These are phyloP conservation scores for Symmetrospora coprosmae DNA, from an alignment of 768 basidiomycete genomes.

Conservation along the genomic window DNA sequence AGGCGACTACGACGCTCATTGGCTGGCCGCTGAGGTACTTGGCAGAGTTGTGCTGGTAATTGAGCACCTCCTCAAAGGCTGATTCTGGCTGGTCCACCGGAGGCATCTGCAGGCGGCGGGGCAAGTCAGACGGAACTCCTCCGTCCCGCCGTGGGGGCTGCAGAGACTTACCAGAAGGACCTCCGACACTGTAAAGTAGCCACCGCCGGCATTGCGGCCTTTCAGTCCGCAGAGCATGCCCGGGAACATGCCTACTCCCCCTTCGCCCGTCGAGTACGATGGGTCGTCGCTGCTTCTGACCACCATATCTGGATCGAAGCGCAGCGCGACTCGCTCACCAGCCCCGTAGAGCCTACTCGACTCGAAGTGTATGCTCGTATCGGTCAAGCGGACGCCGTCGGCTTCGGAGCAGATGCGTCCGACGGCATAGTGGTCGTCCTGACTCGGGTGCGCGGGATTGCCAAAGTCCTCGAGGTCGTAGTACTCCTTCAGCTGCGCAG, in stretches of 20 bases:
- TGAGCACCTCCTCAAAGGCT: constrained; percentile 39
- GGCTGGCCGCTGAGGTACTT: constrained; percentile 42
- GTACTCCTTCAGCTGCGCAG: constrained; percentile 53
- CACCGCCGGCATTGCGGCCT: constrained; percentile 81
- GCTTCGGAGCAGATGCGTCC: constrained; percentile 61
- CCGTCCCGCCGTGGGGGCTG: not conserved
- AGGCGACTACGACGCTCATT: constrained; percentile 56
- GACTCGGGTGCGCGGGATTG: constrained; percentile 46
- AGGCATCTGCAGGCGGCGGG: constrained; percentile 51
- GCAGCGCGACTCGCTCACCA: constrained; percentile 52
- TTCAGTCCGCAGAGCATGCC: constrained; percentile 73
- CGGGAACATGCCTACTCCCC: constrained; percentile 64
- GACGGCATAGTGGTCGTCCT: constrained; percentile 51
- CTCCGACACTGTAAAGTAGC: constrained; percentile 69
- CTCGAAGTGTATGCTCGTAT: constrained; percentile 63
- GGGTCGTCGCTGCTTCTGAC: constrained; percentile 48
- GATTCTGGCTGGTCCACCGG: constrained; percentile 42
- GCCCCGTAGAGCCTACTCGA: constrained; percentile 64
- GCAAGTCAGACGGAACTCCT: not conserved
- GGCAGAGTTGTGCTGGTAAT: constrained; percentile 37
- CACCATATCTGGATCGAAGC: constrained; percentile 53
- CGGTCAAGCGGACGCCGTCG: constrained; percentile 47
- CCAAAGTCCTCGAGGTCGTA: constrained; percentile 61
- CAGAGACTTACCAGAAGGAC: constrained; percentile 53
- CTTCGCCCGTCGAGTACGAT: constrained; percentile 41